phyloP scores from a whole-genome alignment of 345 rosid genomes.

The Passiflora organensis region DNA sequence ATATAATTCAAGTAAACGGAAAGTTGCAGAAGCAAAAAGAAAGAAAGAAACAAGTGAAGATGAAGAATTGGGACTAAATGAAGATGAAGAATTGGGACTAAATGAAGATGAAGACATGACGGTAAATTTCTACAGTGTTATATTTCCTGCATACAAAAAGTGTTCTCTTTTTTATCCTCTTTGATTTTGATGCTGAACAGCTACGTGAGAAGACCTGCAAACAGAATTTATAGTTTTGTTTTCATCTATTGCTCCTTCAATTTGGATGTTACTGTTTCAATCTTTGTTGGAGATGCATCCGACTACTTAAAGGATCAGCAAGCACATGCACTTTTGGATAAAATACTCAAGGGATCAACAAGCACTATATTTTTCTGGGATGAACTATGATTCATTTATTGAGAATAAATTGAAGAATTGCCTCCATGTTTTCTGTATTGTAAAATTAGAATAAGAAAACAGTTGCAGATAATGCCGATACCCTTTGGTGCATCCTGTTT shows the following conservation, averaged over 20 bases:
- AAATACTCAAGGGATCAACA: too few species aligned
- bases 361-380: too few species aligned
- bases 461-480: too few species aligned
- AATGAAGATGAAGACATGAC: constrained; percentile 25
- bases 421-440: too few species aligned
- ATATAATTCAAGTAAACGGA: constrained; percentile 23
- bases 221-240: constrained; percentile 6
- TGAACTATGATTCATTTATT: too few species aligned
- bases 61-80: constrained; percentile 33
- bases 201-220: constrained; percentile 13
- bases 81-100: constrained; percentile 49
- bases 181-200: constrained; percentile 15
- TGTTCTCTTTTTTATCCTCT: constrained; percentile 2
- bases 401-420: too few species aligned
- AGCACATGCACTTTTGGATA: too few species aligned
- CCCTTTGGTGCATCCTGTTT: too few species aligned
- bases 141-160: background rate
- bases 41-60: constrained; percentile 21
- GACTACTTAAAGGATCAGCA: too few species aligned
- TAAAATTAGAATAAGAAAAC: too few species aligned
- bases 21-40: too few species aligned
- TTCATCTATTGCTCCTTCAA: constrained; percentile 20
- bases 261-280: constrained; percentile 17
- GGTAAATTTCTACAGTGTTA: constrained; percentile 28
- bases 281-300: too few species aligned